A percentile compares a stretch with the other conserved stretches of the same genome.
Evolutionary conservation across 257 asterid genomes (phyloP).

Genomic region (Prunella vulgaris): DNA sequence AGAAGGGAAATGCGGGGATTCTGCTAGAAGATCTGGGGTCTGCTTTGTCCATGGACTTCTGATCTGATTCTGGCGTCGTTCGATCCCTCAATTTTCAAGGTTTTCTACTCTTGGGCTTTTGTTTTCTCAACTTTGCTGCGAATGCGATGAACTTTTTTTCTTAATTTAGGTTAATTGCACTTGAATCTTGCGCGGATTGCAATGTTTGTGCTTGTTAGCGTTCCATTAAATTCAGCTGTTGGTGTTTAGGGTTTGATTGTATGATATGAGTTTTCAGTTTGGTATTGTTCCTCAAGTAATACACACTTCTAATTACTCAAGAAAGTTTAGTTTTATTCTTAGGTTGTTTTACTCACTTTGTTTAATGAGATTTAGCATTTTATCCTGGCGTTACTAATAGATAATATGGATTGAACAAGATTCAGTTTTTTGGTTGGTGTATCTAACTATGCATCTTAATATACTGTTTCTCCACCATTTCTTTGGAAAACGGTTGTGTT

Average conservation of each 20-base stretch:
- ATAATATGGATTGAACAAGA: neutral
- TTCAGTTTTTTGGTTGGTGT: conserved; percentile 7
- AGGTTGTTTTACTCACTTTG: neutral
- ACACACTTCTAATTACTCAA: neutral
- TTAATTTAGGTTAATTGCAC: neutral
- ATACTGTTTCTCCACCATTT: neutral
- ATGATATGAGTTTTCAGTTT: neutral
- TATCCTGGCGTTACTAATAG: neutral
- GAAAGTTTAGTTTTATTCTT: neutral
- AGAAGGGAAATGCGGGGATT: conserved; percentile 6
- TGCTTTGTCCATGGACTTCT: conserved; percentile 17
- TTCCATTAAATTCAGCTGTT: neutral
- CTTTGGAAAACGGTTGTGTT: neutral
- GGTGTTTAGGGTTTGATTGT: neutral
- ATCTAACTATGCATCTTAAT: conserved; percentile 10
- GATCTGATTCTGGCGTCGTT: conserved; percentile 36
- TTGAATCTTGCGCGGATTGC: neutral
- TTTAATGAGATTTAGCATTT: neutral
- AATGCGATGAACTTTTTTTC: neutral
- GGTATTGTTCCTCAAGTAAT: conserved; percentile 6
- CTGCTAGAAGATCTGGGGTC: conserved; percentile 20
- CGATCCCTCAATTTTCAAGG: conserved; percentile 37
- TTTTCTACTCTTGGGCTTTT: conserved; percentile 10
- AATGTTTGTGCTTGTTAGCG: neutral
- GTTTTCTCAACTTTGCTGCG: conserved; percentile 7